Evolutionary conservation across 2,329 filamentous ascomycete species (phyloP), one percentile per base, ranked within the genome.

Genomic region (Dryadomyces quercus-mongolicae): DNA sequence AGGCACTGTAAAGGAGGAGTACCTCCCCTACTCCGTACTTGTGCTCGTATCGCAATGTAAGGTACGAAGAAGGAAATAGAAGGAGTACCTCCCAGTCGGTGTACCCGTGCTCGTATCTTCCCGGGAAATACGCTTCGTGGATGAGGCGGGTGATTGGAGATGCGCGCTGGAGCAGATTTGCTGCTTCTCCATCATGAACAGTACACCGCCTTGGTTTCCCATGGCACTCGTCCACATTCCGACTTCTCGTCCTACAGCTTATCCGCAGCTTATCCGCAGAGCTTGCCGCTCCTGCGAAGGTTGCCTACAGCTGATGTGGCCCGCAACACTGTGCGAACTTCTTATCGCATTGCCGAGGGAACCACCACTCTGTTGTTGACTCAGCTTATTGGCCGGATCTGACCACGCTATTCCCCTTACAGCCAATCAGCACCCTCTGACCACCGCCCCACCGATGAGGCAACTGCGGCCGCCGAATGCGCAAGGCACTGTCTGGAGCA

Each of bases 261-360:
- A 31, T 31, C 25, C 25, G 42, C 42, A 46, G 20, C 44, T 25
- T 46, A 25, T 46, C 44, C 18, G 20, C 2, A 25, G 44, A 25
- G 44, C 44, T 25, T 21, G 12, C 21, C 21, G 44, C 16, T 3
- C 45, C 45, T 34, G n/a, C 25, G 8, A 31, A 31, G 25, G 25
- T 15, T 42, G 38, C 12, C 12, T n/a, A 12, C 38, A 42, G 38
- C 38, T n/a, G 38, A 42, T 42, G 38, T 5, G 12, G 12, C 38
- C 38, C 38, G 25, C 25, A 31, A 12, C 54, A 59, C 58, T 42
- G 58, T 60, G 58, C 59, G 54, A 56, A 44, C 49, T 20, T 7
- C 55, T 59, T 60, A 58, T 63, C 62, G 62, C 60, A 58, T 63
- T 61, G 62, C 60, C 62, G 55, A 63, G 63, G 62, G 56, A 62